Evolutionary conservation across 768 basidiomycete genomes (phyloP).

Genomic region (Neoboletus brunneissimus): DNA sequence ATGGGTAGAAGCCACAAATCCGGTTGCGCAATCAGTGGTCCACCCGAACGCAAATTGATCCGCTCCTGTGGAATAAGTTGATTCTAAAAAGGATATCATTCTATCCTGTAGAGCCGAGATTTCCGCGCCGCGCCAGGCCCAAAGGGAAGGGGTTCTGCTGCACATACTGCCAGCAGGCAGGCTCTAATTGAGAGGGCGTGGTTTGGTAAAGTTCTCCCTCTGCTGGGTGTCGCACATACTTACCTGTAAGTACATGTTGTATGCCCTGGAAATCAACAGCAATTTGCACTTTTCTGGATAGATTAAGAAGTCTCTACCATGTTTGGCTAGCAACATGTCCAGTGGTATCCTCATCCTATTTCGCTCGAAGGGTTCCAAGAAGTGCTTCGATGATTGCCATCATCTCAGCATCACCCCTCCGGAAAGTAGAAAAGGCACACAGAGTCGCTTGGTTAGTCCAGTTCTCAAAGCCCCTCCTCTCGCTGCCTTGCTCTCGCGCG

Average conservation of each 20-base stretch:
- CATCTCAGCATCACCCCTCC: slow-evolving; percentile 13
- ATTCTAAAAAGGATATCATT: slow-evolving; percentile 1
- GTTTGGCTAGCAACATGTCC: slow-evolving; percentile 21
- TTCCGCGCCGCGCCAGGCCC: slow-evolving; percentile 4
- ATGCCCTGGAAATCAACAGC: slow-evolving; percentile 20
- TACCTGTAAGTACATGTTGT: slow-evolving; percentile 19
- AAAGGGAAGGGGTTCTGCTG: background rate
- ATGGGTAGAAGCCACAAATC: background rate
- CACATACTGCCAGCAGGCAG: background rate
- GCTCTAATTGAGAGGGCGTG: slow-evolving; percentile 16
- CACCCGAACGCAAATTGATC: slow-evolving; percentile 9
- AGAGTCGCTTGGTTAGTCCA: background rate
- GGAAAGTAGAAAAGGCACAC: slow-evolving; percentile 22
- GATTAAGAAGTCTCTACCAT: slow-evolving; percentile 23
- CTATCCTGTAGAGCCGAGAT: slow-evolving; percentile 5
- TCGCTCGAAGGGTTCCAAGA: slow-evolving; percentile 19
- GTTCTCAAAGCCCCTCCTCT: background rate
- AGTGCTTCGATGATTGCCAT: slow-evolving; percentile 13
- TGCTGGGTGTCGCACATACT: slow-evolving; percentile 9
- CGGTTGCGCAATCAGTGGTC: background rate
- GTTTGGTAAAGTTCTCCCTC: slow-evolving; percentile 27
- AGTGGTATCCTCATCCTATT: slow-evolving; percentile 17
- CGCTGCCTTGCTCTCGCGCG: background rate
- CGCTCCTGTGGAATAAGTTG: background rate
- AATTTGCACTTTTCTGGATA: slow-evolving; percentile 36